A percentile compares a stretch with the other conserved stretches of the same genome.
These are phyloP conservation scores for Alternaria solani DNA, from an alignment of 2,329 filamentous ascomycete genomes.

Conservation along the genomic window DNA sequence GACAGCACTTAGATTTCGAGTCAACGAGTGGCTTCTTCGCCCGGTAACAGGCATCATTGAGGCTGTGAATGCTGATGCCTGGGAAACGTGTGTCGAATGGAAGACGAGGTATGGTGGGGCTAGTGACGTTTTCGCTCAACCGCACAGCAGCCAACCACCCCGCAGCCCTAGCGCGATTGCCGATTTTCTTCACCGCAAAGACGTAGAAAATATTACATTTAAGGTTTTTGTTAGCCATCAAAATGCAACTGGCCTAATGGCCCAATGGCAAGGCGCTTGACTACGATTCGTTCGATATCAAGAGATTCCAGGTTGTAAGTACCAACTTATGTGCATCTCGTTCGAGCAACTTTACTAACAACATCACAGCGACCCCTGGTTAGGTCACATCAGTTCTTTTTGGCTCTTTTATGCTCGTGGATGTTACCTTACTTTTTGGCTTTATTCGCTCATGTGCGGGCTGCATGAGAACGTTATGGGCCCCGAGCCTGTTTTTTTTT, in stretches of 20 bases:
- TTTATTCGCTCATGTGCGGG: not conserved
- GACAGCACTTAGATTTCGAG: not conserved
- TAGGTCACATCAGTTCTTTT: constrained; percentile 24
- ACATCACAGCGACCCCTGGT: constrained; percentile 25
- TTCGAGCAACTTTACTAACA: constrained; percentile 7
- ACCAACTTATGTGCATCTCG: not conserved
- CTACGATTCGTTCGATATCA: constrained; percentile 55
- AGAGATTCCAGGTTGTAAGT: constrained; percentile 42
- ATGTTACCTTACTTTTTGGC: not conserved
- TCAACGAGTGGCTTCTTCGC: not conserved
- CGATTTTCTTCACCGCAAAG: too few relatives aligned
- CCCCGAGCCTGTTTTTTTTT: not conserved
- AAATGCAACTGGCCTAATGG: constrained; percentile 47
- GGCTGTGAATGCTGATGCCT: constrained; percentile 11
- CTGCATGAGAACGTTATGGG: not conserved
- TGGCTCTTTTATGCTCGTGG: not conserved
- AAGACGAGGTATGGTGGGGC: constrained; percentile 14
- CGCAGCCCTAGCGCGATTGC: not conserved
- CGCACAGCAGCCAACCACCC: not conserved
- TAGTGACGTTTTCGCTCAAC: constrained; percentile 1
- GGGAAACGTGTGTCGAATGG: constrained; percentile 7
- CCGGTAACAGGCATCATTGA: constrained; percentile 8
- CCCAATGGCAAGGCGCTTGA: constrained; percentile 66
- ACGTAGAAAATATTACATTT: too few relatives aligned
- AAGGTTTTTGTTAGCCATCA: too few relatives aligned